Base-by-base conservation (phyloP, 2,329 filamentous ascomycete species). In the Exophiala sideris region DNA sequence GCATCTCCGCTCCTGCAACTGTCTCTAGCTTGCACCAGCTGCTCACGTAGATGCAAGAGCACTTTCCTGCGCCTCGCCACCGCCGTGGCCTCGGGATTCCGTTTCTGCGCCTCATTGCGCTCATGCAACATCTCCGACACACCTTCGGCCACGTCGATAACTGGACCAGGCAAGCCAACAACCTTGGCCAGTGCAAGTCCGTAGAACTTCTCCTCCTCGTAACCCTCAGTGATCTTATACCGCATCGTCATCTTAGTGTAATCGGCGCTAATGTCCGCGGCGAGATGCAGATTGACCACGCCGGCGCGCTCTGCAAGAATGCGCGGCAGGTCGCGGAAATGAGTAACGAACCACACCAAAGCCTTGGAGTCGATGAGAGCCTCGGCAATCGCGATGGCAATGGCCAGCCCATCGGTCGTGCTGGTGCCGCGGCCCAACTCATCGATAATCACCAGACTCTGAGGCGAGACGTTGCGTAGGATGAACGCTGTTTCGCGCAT, bases 401-500 rank as follows among this genome's bases (percentile, higher is more conserved):
- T 95, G 0, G 90, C 86, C 1, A 97, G 74, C 0, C 94, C 94
- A 66, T 99, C 94, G 20, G 85, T 80, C 0, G 88, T 92, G 66
- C 89, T 94, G 0, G 94, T 99, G 1, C 91, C 92, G 24, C 94
- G 82, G 0, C 94, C 92, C 3, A 99, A 80, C 66, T 99, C 94
- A 64, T 99, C 94, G 46, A 99, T 83, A 45, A 99, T 88, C 1
- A 86, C 84, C 63, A 96, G 78, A 62, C 88, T 92, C 45, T 83
- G 81, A 5, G 79, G 77, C 60, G 91, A 86, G 52, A 96, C 82
- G 65, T 96, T 95, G 48, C 84, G 81, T 1, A 97, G 73, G 50
- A 99, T 96, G 68, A 95, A 96, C 0, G 91, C 90, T 74, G 92
- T 95, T 65, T 97, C 94, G 39, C 89, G 82, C 94, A 99, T 97